Conservation (phyloP, 805 yeast genomes). For the Starmerella vaccinii region DNA sequence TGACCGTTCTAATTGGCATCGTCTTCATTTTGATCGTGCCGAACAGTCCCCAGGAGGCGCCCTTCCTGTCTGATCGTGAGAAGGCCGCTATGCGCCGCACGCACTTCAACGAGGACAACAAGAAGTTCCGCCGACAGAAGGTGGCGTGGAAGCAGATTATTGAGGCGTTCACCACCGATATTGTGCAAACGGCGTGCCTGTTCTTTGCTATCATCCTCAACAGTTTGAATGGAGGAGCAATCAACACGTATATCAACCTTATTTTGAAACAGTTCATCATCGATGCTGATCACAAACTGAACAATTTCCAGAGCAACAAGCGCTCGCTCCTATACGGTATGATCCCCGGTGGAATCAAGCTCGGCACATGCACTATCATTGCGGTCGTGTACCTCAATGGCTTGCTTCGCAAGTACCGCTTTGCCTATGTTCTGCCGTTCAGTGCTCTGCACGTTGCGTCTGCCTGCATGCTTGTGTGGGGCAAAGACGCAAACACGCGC, state of each 20-base stretch:
- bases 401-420: not conserved
- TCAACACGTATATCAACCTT: slow-evolving; percentile 40
- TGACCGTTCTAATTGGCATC: slow-evolving; percentile 44
- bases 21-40: slow-evolving; percentile 43
- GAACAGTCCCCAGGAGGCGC: slow-evolving; percentile 38
- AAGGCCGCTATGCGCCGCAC: slow-evolving; percentile 43
- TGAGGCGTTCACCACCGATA: slow-evolving; percentile 36
- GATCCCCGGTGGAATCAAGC: slow-evolving; percentile 40
- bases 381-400: slow-evolving; percentile 12
- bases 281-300: slow-evolving; percentile 22
- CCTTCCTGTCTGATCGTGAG: slow-evolving; percentile 35
- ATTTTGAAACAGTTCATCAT: slow-evolving; percentile 38
- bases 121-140: slow-evolving; percentile 34
- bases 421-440: not conserved
- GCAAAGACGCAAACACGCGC: slow-evolving; percentile 9
- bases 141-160: slow-evolving; percentile 46
- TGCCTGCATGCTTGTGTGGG: slow-evolving; percentile 17
- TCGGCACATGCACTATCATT: slow-evolving; percentile 10
- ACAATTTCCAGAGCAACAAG: slow-evolving; percentile 18
- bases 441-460: slow-evolving; percentile 12
- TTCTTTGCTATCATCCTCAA: slow-evolving; percentile 29
- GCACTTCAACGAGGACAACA: slow-evolving; percentile 40
- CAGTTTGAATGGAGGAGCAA: slow-evolving; percentile 46
- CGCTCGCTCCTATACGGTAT: slow-evolving; percentile 34
- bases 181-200: not conserved